Base-by-base conservation (phyloP, 2,329 filamentous ascomycete species). In the Talaromyces funiculosus region DNA sequence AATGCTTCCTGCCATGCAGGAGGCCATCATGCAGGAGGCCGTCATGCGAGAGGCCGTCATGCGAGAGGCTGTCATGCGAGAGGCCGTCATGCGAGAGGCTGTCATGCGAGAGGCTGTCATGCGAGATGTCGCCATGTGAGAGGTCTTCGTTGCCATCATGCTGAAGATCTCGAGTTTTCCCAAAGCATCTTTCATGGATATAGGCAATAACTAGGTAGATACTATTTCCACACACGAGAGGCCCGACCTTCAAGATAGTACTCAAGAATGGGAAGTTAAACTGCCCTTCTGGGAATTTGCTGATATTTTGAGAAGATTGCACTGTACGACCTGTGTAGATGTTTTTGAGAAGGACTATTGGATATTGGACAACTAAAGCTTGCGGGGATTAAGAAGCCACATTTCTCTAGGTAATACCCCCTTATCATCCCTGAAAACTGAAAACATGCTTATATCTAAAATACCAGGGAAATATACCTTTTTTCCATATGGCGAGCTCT, bases 311-410 rank as follows among this genome's bases (percentile, higher is more conserved):
- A n/a, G n/a, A n/a, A n/a, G n/a, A n/a, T n/a, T n/a, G n/a, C n/a
- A n/a, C n/a, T n/a, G n/a, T n/a, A n/a, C n/a, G n/a, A n/a, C n/a
- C n/a, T n/a, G n/a, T n/a, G n/a, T n/a, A n/a, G n/a, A n/a, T n/a
- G n/a, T n/a, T n/a, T n/a, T n/a, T n/a, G n/a, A n/a, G n/a, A n/a
- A n/a, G n/a, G n/a, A n/a, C 9, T 56, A 33, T 43, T 43, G 43
- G 37, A 42, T 42, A 7, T 56, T 56, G 38, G n/a, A 43, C 53
- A 9, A 56, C 53, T 33, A 56, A 24, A 43, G 53, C 26, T 55
- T 55, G 29, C 35, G 22, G 29, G 8, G n/a, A 16, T 55, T 10
- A n/a, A 55, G 35, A 40, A n/a, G n/a, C n/a, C n/a, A n/a, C n/a
- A n/a, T n/a, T n/a, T n/a, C n/a, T n/a, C n/a, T n/a, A n/a, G n/a